A percentile compares a stretch with the other conserved stretches of the same genome.
Evolutionary conservation across 805 yeast species (phyloP).

Genomic region (Blastobotrys attinorum): DNA sequence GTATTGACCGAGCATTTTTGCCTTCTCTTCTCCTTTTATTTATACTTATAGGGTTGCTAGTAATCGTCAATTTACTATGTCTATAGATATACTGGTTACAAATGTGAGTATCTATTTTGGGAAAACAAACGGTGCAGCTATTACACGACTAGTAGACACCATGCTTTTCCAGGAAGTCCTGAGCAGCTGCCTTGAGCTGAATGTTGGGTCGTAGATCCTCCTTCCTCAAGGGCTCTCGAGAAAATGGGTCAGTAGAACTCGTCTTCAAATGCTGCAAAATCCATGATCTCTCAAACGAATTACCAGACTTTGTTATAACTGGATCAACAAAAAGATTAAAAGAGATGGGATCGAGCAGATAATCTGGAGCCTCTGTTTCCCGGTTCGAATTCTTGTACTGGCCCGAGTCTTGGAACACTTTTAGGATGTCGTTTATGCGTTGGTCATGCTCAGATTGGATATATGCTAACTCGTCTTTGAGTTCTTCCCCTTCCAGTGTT

Average conservation of each 20-base stretch:
- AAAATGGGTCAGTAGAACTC: slow-evolving; percentile 35
- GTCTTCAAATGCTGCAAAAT: slow-evolving; percentile 32
- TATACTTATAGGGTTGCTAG: background rate
- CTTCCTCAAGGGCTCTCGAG: slow-evolving; percentile 30
- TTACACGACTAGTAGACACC: slow-evolving; percentile 4
- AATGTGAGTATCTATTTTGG: too few species aligned
- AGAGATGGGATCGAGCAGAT: slow-evolving; percentile 35
- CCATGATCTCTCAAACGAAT: slow-evolving; percentile 35
- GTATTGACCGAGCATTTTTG: background rate
- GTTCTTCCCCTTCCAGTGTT: slow-evolving; percentile 12
- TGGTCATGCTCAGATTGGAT: slow-evolving; percentile 13
- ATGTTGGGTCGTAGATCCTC: slow-evolving; percentile 35
- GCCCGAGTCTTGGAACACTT: slow-evolving; percentile 21
- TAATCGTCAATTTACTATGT: background rate
- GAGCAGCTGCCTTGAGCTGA: slow-evolving; percentile 34
- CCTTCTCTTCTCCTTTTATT: background rate
- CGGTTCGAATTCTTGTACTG: slow-evolving; percentile 11
- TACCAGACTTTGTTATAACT: slow-evolving; percentile 38
- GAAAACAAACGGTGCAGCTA: too few species aligned
- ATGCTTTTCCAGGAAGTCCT: slow-evolving; percentile 15
- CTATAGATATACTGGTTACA: background rate
- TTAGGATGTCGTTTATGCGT: slow-evolving; percentile 15
- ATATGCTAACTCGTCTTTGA: slow-evolving; percentile 16
- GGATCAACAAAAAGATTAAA: slow-evolving; percentile 36
- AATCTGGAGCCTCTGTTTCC: slow-evolving; percentile 35